These are phyloP conservation scores for Aspergillus melleus DNA, from an alignment of 2,329 filamentous ascomycete genomes.

Conservation along the genomic window DNA sequence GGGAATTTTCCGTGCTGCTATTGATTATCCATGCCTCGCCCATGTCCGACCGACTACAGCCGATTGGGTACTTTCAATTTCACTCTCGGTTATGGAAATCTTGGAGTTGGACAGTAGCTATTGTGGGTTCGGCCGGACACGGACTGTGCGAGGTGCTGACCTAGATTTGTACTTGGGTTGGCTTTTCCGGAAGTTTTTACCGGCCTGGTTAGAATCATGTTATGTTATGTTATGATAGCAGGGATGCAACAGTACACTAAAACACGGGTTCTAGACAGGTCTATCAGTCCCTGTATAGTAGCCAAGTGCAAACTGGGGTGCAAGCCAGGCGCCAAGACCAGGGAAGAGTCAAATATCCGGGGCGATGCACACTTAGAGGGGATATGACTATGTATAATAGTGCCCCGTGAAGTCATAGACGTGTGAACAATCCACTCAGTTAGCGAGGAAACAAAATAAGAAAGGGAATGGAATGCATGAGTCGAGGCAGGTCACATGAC, in stretches of 20 bases:
- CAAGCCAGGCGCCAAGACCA: no score
- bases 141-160: no score
- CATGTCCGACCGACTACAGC: background rate
- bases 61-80: background rate
- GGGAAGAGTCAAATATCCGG: no score
- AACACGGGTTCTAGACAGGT: background rate
- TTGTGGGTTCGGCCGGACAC: background rate
- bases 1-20: background rate
- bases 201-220: background rate
- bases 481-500: background rate
- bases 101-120: no score
- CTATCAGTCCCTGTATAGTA: background rate
- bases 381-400: no score
- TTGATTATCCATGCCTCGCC: background rate
- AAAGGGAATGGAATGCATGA: no score
- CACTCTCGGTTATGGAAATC: no score
- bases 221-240: background rate
- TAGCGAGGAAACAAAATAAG: no score
- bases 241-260: background rate
- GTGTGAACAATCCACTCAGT: no score
- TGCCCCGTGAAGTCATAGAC: no score
- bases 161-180: background rate
- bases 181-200: background rate
- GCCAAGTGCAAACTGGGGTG: background rate
- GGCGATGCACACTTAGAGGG: no score